Conservation (phyloP, 768 basidiomycete genomes). For the Termitomyces eurrhizus region DNA sequence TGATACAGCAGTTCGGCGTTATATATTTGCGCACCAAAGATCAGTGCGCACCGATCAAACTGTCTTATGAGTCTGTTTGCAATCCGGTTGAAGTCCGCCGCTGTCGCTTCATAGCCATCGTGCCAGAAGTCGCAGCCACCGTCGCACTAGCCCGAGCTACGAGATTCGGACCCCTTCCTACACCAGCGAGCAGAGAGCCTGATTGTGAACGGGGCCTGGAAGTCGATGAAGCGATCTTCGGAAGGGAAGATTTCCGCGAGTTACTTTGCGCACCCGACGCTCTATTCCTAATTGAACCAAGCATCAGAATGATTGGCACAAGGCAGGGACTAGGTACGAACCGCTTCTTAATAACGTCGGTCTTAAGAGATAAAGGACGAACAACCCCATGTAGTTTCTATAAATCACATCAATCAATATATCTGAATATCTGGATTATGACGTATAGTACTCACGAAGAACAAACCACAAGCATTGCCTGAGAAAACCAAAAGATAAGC, state of each 20-base stretch:
- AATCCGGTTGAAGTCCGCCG: constrained; percentile 68
- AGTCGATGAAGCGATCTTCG: constrained; percentile 74
- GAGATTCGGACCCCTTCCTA: constrained; percentile 25
- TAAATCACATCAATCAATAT: constrained; percentile 10
- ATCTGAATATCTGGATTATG: constrained; percentile 1
- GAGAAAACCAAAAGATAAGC: constrained; percentile 16
- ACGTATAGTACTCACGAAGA: constrained; percentile 62
- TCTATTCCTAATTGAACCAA: constrained; percentile 53
- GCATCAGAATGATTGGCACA: constrained; percentile 8
- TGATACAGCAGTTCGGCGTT: constrained; percentile 32
- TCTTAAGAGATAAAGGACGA: constrained; percentile 91
- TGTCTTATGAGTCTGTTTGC: constrained; percentile 30
- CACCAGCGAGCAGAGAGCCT: constrained; percentile 47
- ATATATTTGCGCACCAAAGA: constrained; percentile 22
- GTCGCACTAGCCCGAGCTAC: constrained; percentile 21
- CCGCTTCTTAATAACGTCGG: constrained; percentile 97
- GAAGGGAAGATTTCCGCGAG: constrained; percentile 62
- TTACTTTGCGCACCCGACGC: constrained; percentile 71
- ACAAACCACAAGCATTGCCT: constrained; percentile 92
- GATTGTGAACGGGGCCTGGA: constrained; percentile 74
- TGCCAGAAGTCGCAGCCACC: constrained; percentile 26
- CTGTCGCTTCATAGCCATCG: constrained; percentile 70
- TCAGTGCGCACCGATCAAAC: not conserved
- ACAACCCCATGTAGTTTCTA: constrained; percentile 97
- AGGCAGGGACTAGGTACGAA: constrained; percentile 24